A percentile compares a stretch with the other conserved stretches of the same genome.
These are phyloP conservation scores for Lonicera japonica DNA, from an alignment of 129 eudicot species.

Conservation along the genomic window DNA sequence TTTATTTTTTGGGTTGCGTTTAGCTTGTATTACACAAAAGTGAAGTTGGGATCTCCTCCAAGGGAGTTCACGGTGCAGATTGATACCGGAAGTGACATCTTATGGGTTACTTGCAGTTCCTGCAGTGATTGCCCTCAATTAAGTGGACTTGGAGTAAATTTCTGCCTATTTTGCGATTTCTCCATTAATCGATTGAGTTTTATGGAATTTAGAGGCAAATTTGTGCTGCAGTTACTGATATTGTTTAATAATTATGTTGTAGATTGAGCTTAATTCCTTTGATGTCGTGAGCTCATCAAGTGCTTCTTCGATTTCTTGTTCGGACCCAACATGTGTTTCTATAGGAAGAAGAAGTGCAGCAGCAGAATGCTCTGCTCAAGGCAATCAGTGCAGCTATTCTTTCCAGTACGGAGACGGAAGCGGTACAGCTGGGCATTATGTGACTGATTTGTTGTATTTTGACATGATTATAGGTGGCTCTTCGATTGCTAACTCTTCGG, in stretches of 20 bases:
- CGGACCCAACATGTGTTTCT: slow-evolving; percentile 65
- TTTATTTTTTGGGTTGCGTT: background rate
- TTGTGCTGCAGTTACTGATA: slow-evolving; percentile 4
- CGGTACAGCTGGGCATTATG: slow-evolving; percentile 82
- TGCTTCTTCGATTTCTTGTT: slow-evolving; percentile 64
- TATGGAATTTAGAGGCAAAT: background rate
- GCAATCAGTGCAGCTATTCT: slow-evolving; percentile 66
- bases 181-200: background rate
- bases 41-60: slow-evolving; percentile 89
- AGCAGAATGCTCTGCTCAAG: slow-evolving; percentile 54
- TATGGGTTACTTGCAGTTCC: slow-evolving; percentile 87
- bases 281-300: slow-evolving; percentile 72
- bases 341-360: slow-evolving; percentile 52
- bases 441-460: slow-evolving; percentile 73
- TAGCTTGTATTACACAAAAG: slow-evolving; percentile 83
- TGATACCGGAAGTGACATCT: slow-evolving; percentile 90
- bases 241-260: slow-evolving; percentile 4
- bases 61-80: slow-evolving; percentile 86
- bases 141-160: slow-evolving; percentile 85
- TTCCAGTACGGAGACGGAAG: slow-evolving; percentile 94
- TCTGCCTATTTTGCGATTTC: background rate
- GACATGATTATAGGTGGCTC: slow-evolving; percentile 69
- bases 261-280: slow-evolving; percentile 73
- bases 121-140: slow-evolving; percentile 74
- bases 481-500: slow-evolving; percentile 75